These are phyloP conservation scores for Ophiosphaerella korrae DNA, from an alignment of 2,329 filamentous ascomycete species.

Conservation along the genomic window DNA sequence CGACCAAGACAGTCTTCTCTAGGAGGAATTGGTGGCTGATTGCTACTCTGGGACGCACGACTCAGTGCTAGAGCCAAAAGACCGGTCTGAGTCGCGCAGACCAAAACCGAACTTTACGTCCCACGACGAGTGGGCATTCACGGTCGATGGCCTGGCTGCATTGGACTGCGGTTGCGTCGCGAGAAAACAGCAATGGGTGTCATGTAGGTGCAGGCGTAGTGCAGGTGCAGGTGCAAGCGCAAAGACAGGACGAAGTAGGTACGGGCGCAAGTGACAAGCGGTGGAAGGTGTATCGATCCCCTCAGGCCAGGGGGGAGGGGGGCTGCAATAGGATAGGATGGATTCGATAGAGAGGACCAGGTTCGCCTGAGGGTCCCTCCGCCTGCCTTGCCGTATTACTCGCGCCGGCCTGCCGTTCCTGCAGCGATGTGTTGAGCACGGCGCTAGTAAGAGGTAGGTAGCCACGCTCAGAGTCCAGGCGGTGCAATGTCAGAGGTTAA, in stretches of 20 bases:
- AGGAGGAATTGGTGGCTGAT: slow-evolving; percentile 28
- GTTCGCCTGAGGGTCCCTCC: slow-evolving; percentile 21
- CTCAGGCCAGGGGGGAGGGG: neutral
- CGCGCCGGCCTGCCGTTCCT: slow-evolving; percentile 21
- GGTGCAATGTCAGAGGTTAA: neutral
- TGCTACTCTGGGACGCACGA: slow-evolving; percentile 27
- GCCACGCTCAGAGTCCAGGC: neutral
- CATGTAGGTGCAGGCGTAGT: slow-evolving; percentile 12
- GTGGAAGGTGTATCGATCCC: slow-evolving; percentile 11
- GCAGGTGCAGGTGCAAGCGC: slow-evolving; percentile 13
- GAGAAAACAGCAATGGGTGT: slow-evolving; percentile 2
- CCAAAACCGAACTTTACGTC: too few relatives aligned
- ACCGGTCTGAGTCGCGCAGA: slow-evolving; percentile 31
- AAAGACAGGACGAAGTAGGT: neutral
- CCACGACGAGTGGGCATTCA: slow-evolving; percentile 8
- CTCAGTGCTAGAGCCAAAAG: slow-evolving; percentile 27
- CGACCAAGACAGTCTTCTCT: slow-evolving; percentile 9
- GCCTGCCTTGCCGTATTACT: slow-evolving; percentile 3
- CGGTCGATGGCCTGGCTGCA: slow-evolving; percentile 7
- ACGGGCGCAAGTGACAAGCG: slow-evolving; percentile 5
- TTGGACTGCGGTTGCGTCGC: slow-evolving; percentile 13
- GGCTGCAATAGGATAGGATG: neutral
- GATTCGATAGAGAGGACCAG: slow-evolving; percentile 9
- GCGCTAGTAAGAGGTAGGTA: neutral
- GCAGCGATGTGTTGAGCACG: slow-evolving; percentile 2